Base-by-base conservation (phyloP, 495 filamentous ascomycete genomes). In the Hypoxylon intermedium region DNA sequence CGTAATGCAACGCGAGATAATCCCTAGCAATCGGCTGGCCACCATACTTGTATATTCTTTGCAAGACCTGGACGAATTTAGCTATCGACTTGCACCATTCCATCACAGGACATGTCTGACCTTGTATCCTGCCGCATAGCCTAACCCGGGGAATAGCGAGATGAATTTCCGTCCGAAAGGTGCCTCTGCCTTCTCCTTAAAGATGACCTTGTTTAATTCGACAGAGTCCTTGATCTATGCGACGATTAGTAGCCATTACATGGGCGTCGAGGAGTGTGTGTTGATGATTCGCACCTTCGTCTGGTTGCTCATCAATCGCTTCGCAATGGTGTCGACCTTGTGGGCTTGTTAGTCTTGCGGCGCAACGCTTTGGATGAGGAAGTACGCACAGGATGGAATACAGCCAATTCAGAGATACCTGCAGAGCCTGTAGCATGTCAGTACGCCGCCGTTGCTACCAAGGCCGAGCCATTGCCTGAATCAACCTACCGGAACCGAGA, bases 261-360 rank as follows among this genome's bases (percentile, higher is more conserved):
- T 11, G 47, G 58, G 66, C 51, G 65, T 61, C 7, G 21, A 18
- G 11, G 5, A 23, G 41, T 15, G 41, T 36, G 30, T 11, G n/a
- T 16, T 34, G 41, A 23, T 38, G 31, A 36, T 52, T 53, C 76
- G 72, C 67, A 91, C 89, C 76, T 81, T 85, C 65, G 83, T 84
- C 70, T 96, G 88, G 75, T 99, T 98, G 87, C 92, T 96, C 94
- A 99, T 99, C 77, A 99, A 86, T 41, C 94, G 90, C 82, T 99
- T 99, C 42, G 94, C 92, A 54, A 91, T 96, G 36, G 94, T 99
- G 75, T 99, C 94, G 75, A 99, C 91, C 91, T 94, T 71, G 9
- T 67, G 41, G 63, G 66, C 30, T 34, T 43, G 52, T 72, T 53
- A 73, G 73, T 67, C 44, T 67, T 47, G 36, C 53, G 58, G 53